Percentiles rank a stretch among this genome's conserved stretches.
These are phyloP conservation scores for Annulohypoxylon maeteangense DNA, from an alignment of 495 filamentous ascomycete genomes.

Conservation along the genomic window DNA sequence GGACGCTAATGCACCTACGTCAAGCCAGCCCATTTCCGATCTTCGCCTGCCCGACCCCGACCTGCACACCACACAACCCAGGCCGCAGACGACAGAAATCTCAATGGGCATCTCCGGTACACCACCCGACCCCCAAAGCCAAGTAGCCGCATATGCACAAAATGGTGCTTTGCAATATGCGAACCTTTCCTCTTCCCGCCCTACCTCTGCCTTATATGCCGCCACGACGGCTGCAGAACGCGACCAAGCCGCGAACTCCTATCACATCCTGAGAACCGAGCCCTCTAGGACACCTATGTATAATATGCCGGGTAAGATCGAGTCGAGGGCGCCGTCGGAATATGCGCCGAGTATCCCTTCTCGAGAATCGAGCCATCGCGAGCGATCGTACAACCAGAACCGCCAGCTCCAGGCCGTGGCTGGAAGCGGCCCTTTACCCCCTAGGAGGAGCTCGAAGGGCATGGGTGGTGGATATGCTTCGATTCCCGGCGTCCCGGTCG, in stretches of 20 bases:
- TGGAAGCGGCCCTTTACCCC: conserved; percentile 69
- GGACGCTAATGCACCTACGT: conserved; percentile 41
- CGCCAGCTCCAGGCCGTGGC: conserved; percentile 58
- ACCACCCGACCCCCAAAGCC: conserved; percentile 26
- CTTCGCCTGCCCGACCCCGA: conserved; percentile 30
- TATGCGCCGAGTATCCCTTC: conserved; percentile 72
- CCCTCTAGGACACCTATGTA: conserved; percentile 71
- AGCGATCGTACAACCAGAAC: conserved; percentile 70
- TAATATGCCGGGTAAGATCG: conserved; percentile 64
- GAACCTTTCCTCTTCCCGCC: conserved; percentile 56
- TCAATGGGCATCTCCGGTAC: conserved; percentile 19
- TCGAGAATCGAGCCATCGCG: conserved; percentile 76
- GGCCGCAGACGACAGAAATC: conserved; percentile 51
- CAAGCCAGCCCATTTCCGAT: conserved; percentile 33
- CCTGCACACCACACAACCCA: conserved; percentile 31
- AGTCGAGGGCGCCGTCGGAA: conserved; percentile 69
- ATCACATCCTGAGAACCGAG: conserved; percentile 68
- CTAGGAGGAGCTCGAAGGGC: conserved; percentile 74
- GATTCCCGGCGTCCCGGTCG: conserved; percentile 52
- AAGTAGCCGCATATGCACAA: conserved; percentile 37
- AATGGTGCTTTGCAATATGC: conserved; percentile 44
- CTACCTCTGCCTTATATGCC: conserved; percentile 66
- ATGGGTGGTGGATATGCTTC: conserved; percentile 62
- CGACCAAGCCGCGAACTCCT: conserved; percentile 55
- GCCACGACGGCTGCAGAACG: conserved; percentile 47